Evolutionary conservation across 2,329 filamentous ascomycete genomes (phyloP), one percentile per base, ranked within the genome.

Genomic region (Onygenales sp.): DNA sequence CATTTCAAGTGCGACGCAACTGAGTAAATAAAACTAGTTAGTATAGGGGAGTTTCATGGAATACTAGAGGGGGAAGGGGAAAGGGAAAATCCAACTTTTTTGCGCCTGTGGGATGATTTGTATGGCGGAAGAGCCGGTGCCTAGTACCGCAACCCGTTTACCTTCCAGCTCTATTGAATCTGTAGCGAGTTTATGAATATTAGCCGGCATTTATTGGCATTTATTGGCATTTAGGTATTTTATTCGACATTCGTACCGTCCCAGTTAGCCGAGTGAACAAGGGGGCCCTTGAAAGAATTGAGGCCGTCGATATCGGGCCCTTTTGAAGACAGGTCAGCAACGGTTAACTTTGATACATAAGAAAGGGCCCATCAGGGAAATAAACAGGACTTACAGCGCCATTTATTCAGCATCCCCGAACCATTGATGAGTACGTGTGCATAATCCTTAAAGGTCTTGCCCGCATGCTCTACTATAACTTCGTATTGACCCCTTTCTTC

Each of bases 281-380:
- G 55, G 39, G 68, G 66, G 1, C 74, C 74, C 50, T 73, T 65
- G 58, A 78, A 80, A 2, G 65, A 61, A 36, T 74, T 65, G 5
- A 75, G 65, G 3, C 77, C 77, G 2, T 65, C 62, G 10, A 79
- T 74, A 39, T 69, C 65, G 9, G 75, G 74, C 70, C 71, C 77
- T 45, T 55, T 33, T 10, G 27, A 10, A 33, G 33, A 48, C 11
- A 3, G 3, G 31, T 55, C 49, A 52, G 45, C n/a, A 17, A 27
- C 21, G 21, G 3, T 27, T 27, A 27, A 27, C 21, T 27, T 27
- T 27, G 21, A 27, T 27, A 27, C 3, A 27, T 5, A 27, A 5
- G 21, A 27, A 27, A 3, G 11, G 11, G 37, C 37, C 47, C 47
- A 11, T 44, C 17, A 46, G 48, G 58, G 54, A 36, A 21, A 64